phyloP scores from a whole-genome alignment of 2,329 filamentous ascomycete species.

The Trichoderma aggressivum region DNA sequence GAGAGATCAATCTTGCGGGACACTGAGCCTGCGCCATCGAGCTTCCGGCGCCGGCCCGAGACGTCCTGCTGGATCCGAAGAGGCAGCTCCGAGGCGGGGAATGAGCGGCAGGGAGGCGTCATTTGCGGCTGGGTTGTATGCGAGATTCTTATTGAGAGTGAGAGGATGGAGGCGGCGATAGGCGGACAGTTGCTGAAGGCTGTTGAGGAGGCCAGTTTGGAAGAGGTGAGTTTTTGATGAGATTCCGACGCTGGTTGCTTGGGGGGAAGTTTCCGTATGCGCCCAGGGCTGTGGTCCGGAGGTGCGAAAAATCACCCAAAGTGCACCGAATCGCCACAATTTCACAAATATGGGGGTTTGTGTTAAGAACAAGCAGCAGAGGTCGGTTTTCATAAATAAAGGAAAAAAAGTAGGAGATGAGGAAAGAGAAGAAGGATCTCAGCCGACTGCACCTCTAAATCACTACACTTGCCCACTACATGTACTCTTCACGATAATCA shows the following conservation, averaged over 20 bases:
- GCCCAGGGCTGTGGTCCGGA: not conserved
- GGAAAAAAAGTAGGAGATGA: not conserved
- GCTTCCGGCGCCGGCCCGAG: constrained; percentile 53
- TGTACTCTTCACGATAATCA: not conserved
- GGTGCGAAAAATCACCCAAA: not conserved
- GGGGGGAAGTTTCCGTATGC: not conserved
- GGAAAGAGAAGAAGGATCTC: not conserved
- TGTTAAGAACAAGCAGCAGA: not conserved
- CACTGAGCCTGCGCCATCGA: constrained; percentile 32
- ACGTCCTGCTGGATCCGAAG: constrained; percentile 46
- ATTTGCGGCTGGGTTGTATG: constrained; percentile 34
- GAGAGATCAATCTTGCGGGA: constrained; percentile 46
- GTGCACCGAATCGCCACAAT: not conserved
- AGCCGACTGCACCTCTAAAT: not conserved
- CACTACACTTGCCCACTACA: not conserved
- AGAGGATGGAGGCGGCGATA: constrained; percentile 37
- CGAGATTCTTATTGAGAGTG: not conserved
- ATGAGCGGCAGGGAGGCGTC: constrained; percentile 56
- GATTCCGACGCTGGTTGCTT: not conserved
- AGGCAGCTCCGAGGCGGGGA: constrained; percentile 51
- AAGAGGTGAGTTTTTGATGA: constrained; percentile 50
- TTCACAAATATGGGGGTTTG: not conserved
- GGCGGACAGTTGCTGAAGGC: constrained; percentile 52
- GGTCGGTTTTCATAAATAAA: not conserved
- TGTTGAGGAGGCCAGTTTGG: constrained; percentile 54